Base-by-base conservation (phyloP, 2,329 filamentous ascomycete species). In the Aaosphaeria arxii region DNA sequence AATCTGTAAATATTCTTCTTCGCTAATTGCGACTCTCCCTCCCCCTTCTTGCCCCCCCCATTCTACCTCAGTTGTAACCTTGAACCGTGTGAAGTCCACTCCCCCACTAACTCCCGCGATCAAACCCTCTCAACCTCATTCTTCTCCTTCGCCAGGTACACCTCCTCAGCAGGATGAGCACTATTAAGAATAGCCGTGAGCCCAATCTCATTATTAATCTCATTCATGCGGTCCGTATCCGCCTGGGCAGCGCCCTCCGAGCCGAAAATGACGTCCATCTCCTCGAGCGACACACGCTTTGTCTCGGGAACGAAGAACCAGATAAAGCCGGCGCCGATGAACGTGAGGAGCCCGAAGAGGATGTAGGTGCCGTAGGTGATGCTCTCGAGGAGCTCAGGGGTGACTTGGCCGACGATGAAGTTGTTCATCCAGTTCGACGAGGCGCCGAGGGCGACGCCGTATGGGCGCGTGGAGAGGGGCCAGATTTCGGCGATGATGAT, bases 371-470 rank as follows among this genome's bases (percentile, higher is more conserved):
- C 76, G 45, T 71, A 73, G 32, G 72, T 50, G 29, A 62, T 54
- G 1, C 87, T 80, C 13, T 84, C 82, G 13, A 91, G 86, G 76
- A 95, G 82, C 65, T 87, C 91, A 0, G 88, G 88, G 0, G 87
- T 90, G 41, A 62, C 54, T 2, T 61, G 48, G 1, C 87, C 86
- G 50, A 95, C 91, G 40, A 66, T 54, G 40, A 61, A 66, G 41
- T 90, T 92, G 86, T 87, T 91, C 56, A 92, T 81, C 89, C 89
- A 95, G 81, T 94, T 95, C 67, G 86, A 89, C 51, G 61, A 67
- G 30, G 84, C 85, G 11, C 85, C 86, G 0, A 91, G 72, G 0
- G 86, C 78, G 9, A 87, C 85, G 38, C 87, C 87, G 50, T 89
- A 88, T 1, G 87, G 80, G 6, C 62, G 79, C 7, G 83, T 83